Base-by-base conservation (phyloP, 2,329 filamentous ascomycete genomes). In the Shiraia sp. region DNA sequence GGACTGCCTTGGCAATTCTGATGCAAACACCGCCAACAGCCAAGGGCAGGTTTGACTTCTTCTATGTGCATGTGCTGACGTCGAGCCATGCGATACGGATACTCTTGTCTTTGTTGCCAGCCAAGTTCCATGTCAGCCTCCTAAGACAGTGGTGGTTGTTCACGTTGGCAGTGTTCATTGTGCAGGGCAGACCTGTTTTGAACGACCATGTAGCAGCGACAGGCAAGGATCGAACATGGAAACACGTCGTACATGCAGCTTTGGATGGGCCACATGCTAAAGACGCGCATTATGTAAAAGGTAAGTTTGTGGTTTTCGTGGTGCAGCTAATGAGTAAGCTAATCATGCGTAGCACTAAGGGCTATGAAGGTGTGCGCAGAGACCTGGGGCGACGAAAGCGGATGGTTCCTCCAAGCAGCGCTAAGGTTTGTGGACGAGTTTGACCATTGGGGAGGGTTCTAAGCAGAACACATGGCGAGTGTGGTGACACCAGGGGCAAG, bases 131-230 rank as follows among this genome's bases (percentile, higher is more conserved):
- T 55, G 67, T 90, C 32, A 74, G 75, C 15, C 73, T 99, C 4
- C 77, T 97, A 7, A 78, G 87, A 27, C 85, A 95, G 66, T 97
- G 93, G 90, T 96, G 90, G 88, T 73, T 99, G 4, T 79, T 96
- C 29, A 82, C 86, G 0, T 68, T 96, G 29, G 80, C 83, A 0
- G 80, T 91, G 9, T 97, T 93, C 63, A 81, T 96, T 38, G 73
- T 83, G 2, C 85, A 88, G 59, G 72, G 86, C 17, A 79, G 92
- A 14, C 93, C 91, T 1, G 73, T 77, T 43, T 82, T 96, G 42
- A 79, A 87, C 40, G 72, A 81, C n/a, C 79, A 85, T 42, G 76
- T 79, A 16, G n/a, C 79, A 16, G n/a, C 43, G 19, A 78, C 93
- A 42, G 75, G 82, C n/a, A 77, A 80, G 27, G 80, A 76, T 1